Evolutionary conservation across 345 rosid genomes (phyloP).

Genomic region (Eucalyptus decipiens): DNA sequence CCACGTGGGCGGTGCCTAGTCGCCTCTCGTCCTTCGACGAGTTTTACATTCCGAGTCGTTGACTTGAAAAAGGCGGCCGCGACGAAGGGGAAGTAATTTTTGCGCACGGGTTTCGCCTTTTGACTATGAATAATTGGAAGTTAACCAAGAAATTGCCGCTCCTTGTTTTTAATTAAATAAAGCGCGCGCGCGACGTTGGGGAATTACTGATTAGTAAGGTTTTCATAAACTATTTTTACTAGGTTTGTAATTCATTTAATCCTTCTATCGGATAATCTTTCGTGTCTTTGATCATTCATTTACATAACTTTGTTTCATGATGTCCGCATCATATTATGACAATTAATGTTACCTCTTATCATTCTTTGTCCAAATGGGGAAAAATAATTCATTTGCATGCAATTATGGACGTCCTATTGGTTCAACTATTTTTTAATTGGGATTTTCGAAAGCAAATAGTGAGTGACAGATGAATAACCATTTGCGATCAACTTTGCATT

Average conservation of each 20-base stretch:
- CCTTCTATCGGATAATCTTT: neutral
- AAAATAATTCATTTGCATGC: neutral
- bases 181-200: neutral
- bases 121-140: neutral
- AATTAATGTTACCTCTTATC: fast-evolving
- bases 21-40: neutral
- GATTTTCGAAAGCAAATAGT: neutral
- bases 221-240: neutral
- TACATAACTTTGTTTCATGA: fast-evolving
- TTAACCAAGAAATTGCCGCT: neutral
- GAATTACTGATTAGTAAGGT: neutral
- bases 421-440: neutral
- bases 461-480: neutral
- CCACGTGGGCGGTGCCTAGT: neutral
- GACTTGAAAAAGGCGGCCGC: neutral
- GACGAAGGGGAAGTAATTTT: neutral
- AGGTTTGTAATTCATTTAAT: neutral
- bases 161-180: neutral
- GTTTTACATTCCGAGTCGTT: neutral
- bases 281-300: neutral
- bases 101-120: neutral
- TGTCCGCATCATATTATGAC: neutral
- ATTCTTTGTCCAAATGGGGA: too few relatives aligned
- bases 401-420: fast-evolving
- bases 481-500: neutral